Conservation (phyloP, 257 asterid species). For the Primulina huaijiensis region DNA sequence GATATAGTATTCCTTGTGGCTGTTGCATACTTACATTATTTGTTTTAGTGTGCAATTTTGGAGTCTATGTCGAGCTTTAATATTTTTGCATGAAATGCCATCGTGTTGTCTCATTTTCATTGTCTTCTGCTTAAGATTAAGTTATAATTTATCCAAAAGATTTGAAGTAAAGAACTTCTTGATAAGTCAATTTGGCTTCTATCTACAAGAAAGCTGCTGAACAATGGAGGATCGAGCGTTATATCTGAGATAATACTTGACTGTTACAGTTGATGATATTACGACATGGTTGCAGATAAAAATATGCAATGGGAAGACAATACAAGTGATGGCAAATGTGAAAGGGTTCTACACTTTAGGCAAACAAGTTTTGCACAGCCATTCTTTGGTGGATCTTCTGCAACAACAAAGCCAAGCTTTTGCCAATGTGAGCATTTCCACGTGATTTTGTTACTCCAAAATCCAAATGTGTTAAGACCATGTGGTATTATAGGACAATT, state of each 20-base stretch:
- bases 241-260: not conserved
- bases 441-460: conserved; percentile 5
- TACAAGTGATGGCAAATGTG: conserved; percentile 79
- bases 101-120: not conserved
- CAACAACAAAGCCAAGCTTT: conserved; percentile 99
- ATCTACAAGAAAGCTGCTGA: too few relatives aligned
- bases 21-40: not conserved
- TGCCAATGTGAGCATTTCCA: conserved; percentile 63
- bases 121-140: not conserved
- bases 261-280: conserved; percentile 20
- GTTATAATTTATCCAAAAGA: too few relatives aligned
- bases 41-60: not conserved
- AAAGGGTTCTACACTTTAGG: conserved; percentile 87
- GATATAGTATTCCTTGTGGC: not conserved
- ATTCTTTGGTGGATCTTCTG: conserved; percentile 95
- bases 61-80: not conserved
- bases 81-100: not conserved
- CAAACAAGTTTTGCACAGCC: conserved; percentile 68
- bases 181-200: too few relatives aligned
- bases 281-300: conserved; percentile 64
- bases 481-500: conserved; percentile 9
- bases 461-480: conserved; percentile 4
- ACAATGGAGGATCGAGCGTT: too few relatives aligned
- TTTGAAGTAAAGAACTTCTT: too few relatives aligned
- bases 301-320: conserved; percentile 89